Evolutionary conservation across 306 rosid genomes (phyloP).

Genomic region (Pachyrhizus erosus): DNA sequence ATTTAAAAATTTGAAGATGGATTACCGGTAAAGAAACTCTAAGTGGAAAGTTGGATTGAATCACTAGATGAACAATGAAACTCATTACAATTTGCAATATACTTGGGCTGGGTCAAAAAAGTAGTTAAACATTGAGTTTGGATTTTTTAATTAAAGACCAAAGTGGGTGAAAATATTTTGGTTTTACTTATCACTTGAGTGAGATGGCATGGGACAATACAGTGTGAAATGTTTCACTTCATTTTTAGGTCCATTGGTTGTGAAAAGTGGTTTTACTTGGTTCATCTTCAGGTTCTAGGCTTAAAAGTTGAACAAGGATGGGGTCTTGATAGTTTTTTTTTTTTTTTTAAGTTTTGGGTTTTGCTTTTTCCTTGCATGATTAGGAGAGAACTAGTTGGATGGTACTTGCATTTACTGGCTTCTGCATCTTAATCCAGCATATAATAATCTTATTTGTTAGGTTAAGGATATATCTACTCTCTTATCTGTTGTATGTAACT

Average conservation of each 20-base stretch:
- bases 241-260: not conserved
- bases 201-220: not conserved
- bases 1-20: slow-evolving; percentile 19
- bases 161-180: not conserved
- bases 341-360: not conserved
- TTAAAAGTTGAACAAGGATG: not conserved
- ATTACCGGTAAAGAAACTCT: not conserved
- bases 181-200: not conserved
- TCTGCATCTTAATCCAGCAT: not conserved
- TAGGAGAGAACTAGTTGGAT: not conserved
- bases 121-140: not conserved
- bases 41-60: not conserved
- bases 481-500: not conserved
- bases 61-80: not conserved
- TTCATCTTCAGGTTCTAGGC: not conserved
- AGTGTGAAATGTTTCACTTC: not conserved
- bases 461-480: not conserved
- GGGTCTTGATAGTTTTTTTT: not conserved
- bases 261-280: not conserved
- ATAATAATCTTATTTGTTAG: not conserved
- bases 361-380: not conserved
- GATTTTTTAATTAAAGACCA: not conserved
- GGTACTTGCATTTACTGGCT: not conserved
- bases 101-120: not conserved
- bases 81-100: not conserved